Percentiles rank a stretch among this genome's conserved stretches.
These are phyloP conservation scores for Fomitopsis betulina DNA, from an alignment of 1,284 basidiomycete genomes.

Conservation along the genomic window DNA sequence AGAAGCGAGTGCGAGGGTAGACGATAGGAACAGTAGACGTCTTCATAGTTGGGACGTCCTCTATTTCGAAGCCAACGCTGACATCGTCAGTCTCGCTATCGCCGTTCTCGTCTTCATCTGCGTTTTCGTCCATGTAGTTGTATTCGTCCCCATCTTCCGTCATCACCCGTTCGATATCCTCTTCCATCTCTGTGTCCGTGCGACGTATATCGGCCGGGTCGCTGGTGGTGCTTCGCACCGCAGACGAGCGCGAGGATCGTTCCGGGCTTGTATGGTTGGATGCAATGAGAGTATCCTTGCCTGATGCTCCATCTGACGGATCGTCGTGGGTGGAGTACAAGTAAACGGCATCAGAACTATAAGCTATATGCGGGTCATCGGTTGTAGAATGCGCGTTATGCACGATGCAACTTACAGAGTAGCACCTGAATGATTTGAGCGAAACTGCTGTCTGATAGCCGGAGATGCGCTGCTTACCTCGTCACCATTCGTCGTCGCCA, in stretches of 20 bases:
- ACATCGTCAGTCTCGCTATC: conserved; percentile 27
- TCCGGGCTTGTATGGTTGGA: conserved; percentile 4
- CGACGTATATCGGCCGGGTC: conserved; percentile 5
- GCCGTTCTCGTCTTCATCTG: conserved; percentile 20
- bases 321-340: conserved; percentile 79
- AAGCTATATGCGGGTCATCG: conserved; percentile 43
- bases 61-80: conserved; percentile 25
- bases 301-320: conserved; percentile 23
- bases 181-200: conserved; percentile 22
- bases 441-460: background rate
- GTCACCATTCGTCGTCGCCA: conserved; percentile 73
- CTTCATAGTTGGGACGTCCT: conserved; percentile 21
- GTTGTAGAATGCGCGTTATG: background rate
- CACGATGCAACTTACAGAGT: conserved; percentile 38
- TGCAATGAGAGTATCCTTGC: conserved; percentile 8
- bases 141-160: conserved; percentile 10
- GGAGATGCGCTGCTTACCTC: conserved; percentile 47
- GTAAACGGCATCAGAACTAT: conserved; percentile 75
- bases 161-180: conserved; percentile 24
- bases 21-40: conserved; percentile 52
- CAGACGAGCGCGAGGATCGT: background rate
- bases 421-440: conserved; percentile 34
- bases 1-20: conserved; percentile 63
- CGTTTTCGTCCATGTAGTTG: conserved; percentile 12
- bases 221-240: background rate